phyloP scores from a whole-genome alignment of 169 alveolate genomes.

The Eimeria acervulina region DNA sequence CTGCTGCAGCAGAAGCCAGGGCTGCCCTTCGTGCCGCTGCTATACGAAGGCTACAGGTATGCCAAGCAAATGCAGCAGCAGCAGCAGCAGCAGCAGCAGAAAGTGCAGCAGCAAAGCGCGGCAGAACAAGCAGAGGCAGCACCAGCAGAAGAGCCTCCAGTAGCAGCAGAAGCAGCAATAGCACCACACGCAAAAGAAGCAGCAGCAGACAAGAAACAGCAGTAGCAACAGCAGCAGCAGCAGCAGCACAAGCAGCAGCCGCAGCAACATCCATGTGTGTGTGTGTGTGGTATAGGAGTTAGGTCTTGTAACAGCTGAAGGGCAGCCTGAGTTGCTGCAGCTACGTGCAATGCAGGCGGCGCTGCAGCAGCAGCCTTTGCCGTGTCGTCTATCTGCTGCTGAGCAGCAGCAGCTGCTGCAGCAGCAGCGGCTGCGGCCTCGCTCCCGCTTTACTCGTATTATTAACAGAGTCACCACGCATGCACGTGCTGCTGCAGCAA shows the following conservation, averaged over 20 bases:
- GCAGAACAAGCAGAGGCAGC: too few relatives aligned
- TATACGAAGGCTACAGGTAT: not conserved
- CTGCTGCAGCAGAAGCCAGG: conserved; percentile 21
- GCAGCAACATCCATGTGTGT: not conserved
- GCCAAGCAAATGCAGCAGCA: too few relatives aligned
- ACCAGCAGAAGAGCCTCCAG: not conserved
- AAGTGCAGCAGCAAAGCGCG: not conserved
- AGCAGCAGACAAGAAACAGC: too few relatives aligned
- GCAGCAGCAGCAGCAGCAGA: not conserved
- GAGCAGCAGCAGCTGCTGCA: conserved; percentile 33
- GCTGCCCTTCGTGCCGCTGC: conserved; percentile 30
- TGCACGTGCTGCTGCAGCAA: conserved; percentile 66
- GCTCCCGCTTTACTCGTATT: conserved; percentile 7
- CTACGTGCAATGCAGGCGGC: conserved; percentile 42
- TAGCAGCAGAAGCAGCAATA: conserved; percentile 19
- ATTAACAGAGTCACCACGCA: not conserved
- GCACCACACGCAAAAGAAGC: not conserved
- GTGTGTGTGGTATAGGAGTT: conserved; percentile 15
- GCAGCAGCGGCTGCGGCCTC: conserved; percentile 64
- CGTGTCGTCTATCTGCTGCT: not conserved
- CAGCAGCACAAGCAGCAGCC: too few relatives aligned
- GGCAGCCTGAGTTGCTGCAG: conserved; percentile 6
- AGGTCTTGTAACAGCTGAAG: conserved; percentile 18
- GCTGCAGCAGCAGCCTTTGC: conserved; percentile 45
- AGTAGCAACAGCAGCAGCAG: too few relatives aligned